Base-by-base conservation (phyloP, 306 rosid species). In the Casuarina equisetifolia region DNA sequence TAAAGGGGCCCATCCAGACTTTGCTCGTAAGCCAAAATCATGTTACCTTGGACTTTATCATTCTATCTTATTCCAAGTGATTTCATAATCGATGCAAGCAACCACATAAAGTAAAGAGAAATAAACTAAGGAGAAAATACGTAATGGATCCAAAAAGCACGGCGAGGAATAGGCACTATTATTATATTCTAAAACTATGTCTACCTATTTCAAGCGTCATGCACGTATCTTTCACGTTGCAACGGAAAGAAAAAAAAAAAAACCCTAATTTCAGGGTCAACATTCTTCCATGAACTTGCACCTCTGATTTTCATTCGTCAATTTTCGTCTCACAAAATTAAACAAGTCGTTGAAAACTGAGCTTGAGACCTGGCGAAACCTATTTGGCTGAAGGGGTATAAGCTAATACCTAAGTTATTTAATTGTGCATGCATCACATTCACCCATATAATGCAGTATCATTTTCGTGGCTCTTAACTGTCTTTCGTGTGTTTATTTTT, bases 221-320 rank as follows among this genome's bases (percentile, higher is more conserved):
- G 91, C 96, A 89, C 89, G 93, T 88, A 91, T 79, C 89, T 78
- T 85, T 91, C 96, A 91, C 97, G 87, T 89, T 75, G 91, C 89
- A 74, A 70, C 77, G 57, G 35, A 57, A 1, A 7, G 5, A 2
- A 8, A 55, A 8, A 80, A 87, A 51, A 8, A 55, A n/a, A 80
- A 87, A 51, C 82, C 91, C 85, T 80, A 85, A 78, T 69, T 20
- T 74, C 38, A 78, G 69, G 77, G 89, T 80, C 87, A 80, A 80
- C 68, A 76, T 71, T 78, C 86, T 87, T 78, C 73, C 82, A 79
- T 91, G 81, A 85, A 77, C 86, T 83, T 38, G 88, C 80, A 84
- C 12, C 77, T 36, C 76, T 74, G 66, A 81, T 79, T 78, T 74
- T 80, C 73, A 75, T 59, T 49, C 82, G 54, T 48, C 77, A 25